Evolutionary conservation across 2,329 filamentous ascomycete genomes (phyloP).

Genomic region (Penicillium corylophilum): DNA sequence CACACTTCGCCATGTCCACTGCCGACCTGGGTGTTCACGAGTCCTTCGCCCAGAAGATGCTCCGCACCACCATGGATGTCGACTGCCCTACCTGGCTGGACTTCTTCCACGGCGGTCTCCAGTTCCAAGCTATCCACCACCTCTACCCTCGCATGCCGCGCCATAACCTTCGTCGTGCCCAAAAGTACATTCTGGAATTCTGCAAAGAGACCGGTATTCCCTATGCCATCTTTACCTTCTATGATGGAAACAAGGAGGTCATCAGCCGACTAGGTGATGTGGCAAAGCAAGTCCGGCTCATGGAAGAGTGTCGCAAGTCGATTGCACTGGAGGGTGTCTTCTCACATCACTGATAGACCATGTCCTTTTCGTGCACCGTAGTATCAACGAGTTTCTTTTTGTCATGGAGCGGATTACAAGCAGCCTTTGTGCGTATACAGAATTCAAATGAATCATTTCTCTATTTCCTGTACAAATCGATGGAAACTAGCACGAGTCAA

Average conservation of each 20-base stretch:
- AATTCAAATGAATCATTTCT: slow-evolving; percentile 12
- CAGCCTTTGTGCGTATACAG: background rate
- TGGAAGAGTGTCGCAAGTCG: slow-evolving; percentile 69
- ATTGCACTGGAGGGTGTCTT: slow-evolving; percentile 33
- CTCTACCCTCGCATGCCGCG: slow-evolving; percentile 79
- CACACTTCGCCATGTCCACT: slow-evolving; percentile 92
- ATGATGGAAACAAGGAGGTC: slow-evolving; percentile 78
- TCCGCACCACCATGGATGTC: slow-evolving; percentile 91
- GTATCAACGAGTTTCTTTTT: slow-evolving; percentile 4
- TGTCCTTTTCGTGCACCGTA: background rate
- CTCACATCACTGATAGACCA: slow-evolving; percentile 23
- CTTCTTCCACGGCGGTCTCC: slow-evolving; percentile 83
- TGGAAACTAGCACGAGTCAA: background rate
- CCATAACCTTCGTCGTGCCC: slow-evolving; percentile 75
- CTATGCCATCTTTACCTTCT: slow-evolving; percentile 82
- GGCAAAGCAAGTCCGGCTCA: slow-evolving; percentile 72
- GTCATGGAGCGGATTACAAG: slow-evolving; percentile 7
- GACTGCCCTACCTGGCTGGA: slow-evolving; percentile 86
- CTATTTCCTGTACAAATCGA: background rate
- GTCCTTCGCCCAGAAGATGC: slow-evolving; percentile 86
- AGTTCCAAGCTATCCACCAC: slow-evolving; percentile 88
- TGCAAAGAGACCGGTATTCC: slow-evolving; percentile 79
- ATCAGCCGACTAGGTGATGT: slow-evolving; percentile 75
- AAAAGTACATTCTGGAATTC: slow-evolving; percentile 75
- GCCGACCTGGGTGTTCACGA: slow-evolving; percentile 79